Conservation (phyloP, 495 filamentous ascomycete genomes). For the Annulohypoxylon moriforme region DNA sequence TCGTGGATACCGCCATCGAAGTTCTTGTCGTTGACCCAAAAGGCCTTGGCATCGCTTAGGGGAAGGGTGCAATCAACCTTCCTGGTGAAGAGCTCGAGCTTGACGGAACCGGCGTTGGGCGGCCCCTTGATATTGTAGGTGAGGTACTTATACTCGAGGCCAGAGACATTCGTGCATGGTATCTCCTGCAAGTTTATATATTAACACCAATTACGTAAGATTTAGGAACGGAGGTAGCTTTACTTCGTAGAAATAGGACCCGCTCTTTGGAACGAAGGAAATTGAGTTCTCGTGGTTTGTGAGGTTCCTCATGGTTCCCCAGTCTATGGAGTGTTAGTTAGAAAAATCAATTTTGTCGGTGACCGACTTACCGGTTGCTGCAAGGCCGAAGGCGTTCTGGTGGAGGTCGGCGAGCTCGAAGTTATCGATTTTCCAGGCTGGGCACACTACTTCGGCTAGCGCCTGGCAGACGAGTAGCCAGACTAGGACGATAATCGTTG, state of each 20-base stretch:
- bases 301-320: conserved; percentile 27
- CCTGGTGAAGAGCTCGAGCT: conserved; percentile 36
- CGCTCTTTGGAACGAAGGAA: conserved; percentile 15
- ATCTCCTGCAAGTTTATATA: too few relatives aligned
- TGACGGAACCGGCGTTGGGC: conserved; percentile 14
- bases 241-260: conserved; percentile 40
- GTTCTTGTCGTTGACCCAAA: conserved; percentile 13
- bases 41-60: conserved; percentile 8
- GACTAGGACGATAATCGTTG: background rate
- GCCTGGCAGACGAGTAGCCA: background rate
- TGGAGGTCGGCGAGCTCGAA: too few relatives aligned
- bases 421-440: conserved; percentile 31
- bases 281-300: background rate
- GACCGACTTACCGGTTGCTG: conserved; percentile 30
- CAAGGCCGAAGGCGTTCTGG: conserved; percentile 12
- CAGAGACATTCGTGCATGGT: conserved; percentile 19
- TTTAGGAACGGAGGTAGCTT: too few relatives aligned
- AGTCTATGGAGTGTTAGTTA: conserved; percentile 17
- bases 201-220: too few relatives aligned
- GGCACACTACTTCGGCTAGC: background rate
- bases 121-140: conserved; percentile 29
- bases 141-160: conserved; percentile 14
- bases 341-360: background rate
- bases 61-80: conserved; percentile 1
- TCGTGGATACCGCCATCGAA: conserved; percentile 2